phyloP scores from a whole-genome alignment of 2,329 filamentous ascomycete genomes.

The Hypoxylon sp. region DNA sequence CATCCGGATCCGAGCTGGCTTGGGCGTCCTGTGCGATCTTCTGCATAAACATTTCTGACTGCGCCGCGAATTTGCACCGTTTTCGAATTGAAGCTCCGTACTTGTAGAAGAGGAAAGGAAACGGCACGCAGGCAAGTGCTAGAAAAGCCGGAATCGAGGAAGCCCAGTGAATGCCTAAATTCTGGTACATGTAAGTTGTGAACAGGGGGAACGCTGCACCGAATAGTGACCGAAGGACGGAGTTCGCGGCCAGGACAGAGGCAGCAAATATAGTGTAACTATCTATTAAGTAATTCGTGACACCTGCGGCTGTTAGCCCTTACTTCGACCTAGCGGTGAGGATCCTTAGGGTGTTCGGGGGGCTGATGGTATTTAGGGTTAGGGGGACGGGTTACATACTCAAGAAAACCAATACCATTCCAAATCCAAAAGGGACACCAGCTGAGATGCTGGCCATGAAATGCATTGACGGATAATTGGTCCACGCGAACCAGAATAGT shows the following conservation, averaged over 20 bases:
- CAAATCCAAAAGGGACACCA: constrained; percentile 50
- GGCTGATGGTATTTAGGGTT: too few species aligned
- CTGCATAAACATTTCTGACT: constrained; percentile 71
- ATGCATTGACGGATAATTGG: constrained; percentile 62
- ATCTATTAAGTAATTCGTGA: constrained; percentile 68
- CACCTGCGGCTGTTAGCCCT: too few species aligned
- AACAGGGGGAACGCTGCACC: constrained; percentile 71
- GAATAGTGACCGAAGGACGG: constrained; percentile 68
- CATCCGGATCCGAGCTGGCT: constrained; percentile 20
- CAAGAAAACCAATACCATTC: constrained; percentile 65
- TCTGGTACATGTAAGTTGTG: constrained; percentile 63
- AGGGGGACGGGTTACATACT: too few species aligned
- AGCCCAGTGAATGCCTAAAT: constrained; percentile 79
- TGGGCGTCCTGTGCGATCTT: constrained; percentile 48
- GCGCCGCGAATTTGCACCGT: constrained; percentile 74
- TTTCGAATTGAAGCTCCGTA: constrained; percentile 74
- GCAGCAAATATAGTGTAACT: constrained; percentile 73
- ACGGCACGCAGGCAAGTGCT: constrained; percentile 75
- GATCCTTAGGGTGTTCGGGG: too few species aligned
- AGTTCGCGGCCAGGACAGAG: constrained; percentile 77
- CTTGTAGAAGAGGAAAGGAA: constrained; percentile 79
- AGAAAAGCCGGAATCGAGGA: constrained; percentile 78
- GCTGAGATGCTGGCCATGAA: constrained; percentile 57
- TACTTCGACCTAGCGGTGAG: too few species aligned
- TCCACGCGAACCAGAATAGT: constrained; percentile 76